Conservation (phyloP, 352 stramenopile genomes). For the Pythium guiyangense region DNA sequence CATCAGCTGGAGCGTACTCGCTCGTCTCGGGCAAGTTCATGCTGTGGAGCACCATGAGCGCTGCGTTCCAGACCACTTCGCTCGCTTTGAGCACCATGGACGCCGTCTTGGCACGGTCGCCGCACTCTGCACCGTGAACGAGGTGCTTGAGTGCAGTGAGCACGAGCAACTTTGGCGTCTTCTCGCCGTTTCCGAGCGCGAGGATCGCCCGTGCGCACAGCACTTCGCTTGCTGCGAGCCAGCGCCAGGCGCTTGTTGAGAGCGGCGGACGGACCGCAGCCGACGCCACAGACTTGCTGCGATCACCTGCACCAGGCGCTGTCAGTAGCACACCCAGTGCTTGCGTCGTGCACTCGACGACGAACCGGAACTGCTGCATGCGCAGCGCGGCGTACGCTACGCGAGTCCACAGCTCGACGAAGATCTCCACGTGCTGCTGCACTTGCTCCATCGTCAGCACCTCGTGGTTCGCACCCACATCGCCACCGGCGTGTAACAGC, state of each 20-base stretch:
- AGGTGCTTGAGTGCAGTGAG: constrained; percentile 52
- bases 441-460: constrained; percentile 38
- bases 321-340: constrained; percentile 19
- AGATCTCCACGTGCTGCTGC: constrained; percentile 55
- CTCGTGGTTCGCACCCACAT: constrained; percentile 6
- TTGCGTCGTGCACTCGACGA: constrained; percentile 48
- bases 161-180: constrained; percentile 38
- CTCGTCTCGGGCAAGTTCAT: constrained; percentile 15
- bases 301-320: neutral
- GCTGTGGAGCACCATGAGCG: constrained; percentile 24
- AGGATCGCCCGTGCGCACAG: constrained; percentile 55
- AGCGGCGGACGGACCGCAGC: neutral
- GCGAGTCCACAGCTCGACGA: constrained; percentile 69
- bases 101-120: constrained; percentile 14
- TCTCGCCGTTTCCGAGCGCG: constrained; percentile 34
- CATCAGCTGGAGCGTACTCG: constrained; percentile 13
- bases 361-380: constrained; percentile 38
- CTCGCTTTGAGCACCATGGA: constrained; percentile 40
- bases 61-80: constrained; percentile 80
- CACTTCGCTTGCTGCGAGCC: constrained; percentile 62
- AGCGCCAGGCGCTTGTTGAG: constrained; percentile 40
- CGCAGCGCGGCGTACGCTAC: constrained; percentile 55
- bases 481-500: constrained; percentile 8
- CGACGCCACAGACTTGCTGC: constrained; percentile 14
- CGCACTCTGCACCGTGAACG: constrained; percentile 41